Percentiles rank a stretch among this genome's conserved stretches.
These are phyloP conservation scores for Seiridium cupressi DNA, from an alignment of 2,329 filamentous ascomycete genomes.

Conservation along the genomic window DNA sequence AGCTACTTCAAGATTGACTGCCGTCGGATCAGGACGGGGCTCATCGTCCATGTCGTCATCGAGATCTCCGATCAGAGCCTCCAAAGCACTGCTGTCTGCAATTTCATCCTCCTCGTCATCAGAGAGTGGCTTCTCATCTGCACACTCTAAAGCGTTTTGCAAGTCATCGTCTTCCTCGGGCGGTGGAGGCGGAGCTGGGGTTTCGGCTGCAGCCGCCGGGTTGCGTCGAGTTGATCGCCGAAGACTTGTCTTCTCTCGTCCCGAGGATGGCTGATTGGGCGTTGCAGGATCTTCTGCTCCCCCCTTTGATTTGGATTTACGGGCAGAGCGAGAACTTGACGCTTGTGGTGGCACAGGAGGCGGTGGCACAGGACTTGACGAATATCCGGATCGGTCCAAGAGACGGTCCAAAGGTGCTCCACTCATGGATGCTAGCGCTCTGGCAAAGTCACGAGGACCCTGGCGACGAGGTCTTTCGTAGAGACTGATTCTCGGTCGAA, in stretches of 20 bases:
- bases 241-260: constrained; percentile 56
- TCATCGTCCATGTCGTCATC: constrained; percentile 80
- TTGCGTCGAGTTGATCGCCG: constrained; percentile 65
- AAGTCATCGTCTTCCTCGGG: constrained; percentile 59
- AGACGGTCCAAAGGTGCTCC: constrained; percentile 57
- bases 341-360: constrained; percentile 36
- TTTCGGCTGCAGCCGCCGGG: constrained; percentile 46
- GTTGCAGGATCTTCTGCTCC: constrained; percentile 38
- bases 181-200: constrained; percentile 49
- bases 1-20: constrained; percentile 88
- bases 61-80: constrained; percentile 86
- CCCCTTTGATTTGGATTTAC: constrained; percentile 47
- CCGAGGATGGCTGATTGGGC: constrained; percentile 44
- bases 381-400: constrained; percentile 38
- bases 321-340: constrained; percentile 42
- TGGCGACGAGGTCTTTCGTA: constrained; percentile 69
- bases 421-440: constrained; percentile 74
- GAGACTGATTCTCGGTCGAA: constrained; percentile 82
- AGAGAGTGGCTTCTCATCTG: constrained; percentile 82
- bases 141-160: constrained; percentile 80
- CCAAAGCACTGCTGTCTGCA: constrained; percentile 66
- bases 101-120: constrained; percentile 68
- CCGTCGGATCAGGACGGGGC: constrained; percentile 73
- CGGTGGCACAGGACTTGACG: constrained; percentile 35
- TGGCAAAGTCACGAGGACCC: constrained; percentile 60